Conservation (phyloP, 2,329 filamentous ascomycete species). For the Aureobasidium sp. region DNA sequence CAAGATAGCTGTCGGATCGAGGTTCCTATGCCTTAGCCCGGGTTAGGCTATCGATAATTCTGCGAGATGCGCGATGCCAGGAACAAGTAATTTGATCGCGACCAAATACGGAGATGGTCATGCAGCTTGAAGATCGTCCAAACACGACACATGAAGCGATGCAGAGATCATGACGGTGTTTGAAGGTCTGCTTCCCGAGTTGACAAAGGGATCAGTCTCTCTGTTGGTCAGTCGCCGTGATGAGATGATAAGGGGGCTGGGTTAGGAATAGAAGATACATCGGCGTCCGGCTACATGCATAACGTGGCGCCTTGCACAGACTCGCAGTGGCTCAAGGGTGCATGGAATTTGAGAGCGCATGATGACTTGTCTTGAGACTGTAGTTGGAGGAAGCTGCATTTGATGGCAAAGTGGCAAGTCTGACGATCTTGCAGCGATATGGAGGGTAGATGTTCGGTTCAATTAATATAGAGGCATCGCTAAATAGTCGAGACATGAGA, state of each 20-base stretch:
- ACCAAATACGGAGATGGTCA: slow-evolving; percentile 3
- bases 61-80: slow-evolving; percentile 12
- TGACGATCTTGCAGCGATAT: neutral
- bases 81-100: slow-evolving; percentile 12
- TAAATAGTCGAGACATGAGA: slow-evolving; percentile 7
- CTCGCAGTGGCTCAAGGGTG: slow-evolving; percentile 1
- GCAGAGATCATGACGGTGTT: slow-evolving; percentile 1
- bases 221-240: neutral
- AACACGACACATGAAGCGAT: slow-evolving; percentile 8
- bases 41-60: slow-evolving; percentile 3
- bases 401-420: neutral
- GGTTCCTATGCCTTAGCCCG: slow-evolving; percentile 6
- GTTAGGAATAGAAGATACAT: slow-evolving; percentile 5
- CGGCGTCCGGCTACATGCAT: slow-evolving; percentile 6
- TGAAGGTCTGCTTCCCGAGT: neutral
- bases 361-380: slow-evolving; percentile 1
- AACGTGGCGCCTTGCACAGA: slow-evolving; percentile 7
- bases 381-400: neutral
- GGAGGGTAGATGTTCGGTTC: neutral
- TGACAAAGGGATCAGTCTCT: neutral
- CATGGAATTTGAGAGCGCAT: neutral
- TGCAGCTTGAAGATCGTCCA: slow-evolving; percentile 11
- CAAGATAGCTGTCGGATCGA: slow-evolving; percentile 6
- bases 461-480: neutral
- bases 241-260: slow-evolving; percentile 9